Conservation (phyloP, 2,329 filamentous ascomycete genomes). For the Claviceps digitariae region DNA sequence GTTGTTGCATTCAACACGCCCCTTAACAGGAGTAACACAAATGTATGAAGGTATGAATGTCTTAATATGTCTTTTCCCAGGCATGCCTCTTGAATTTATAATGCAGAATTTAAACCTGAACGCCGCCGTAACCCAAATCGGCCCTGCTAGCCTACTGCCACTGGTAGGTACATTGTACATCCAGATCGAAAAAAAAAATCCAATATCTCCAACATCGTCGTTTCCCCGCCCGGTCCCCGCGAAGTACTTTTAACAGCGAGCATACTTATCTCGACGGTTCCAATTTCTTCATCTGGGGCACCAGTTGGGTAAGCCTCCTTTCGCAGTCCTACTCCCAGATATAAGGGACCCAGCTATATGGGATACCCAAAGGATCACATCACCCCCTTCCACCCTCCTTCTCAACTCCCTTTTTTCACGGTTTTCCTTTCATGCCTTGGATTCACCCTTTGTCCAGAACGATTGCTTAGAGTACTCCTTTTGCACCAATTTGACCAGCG, state of each 20-base stretch:
- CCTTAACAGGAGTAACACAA: not conserved
- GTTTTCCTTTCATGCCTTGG: constrained; percentile 12
- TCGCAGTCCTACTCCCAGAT: not conserved
- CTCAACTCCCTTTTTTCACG: not conserved
- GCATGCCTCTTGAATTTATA: constrained; percentile 3
- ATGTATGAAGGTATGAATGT: not conserved
- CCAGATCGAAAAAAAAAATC: constrained; percentile 16
- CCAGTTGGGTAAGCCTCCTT: not conserved
- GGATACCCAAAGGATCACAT: not conserved
- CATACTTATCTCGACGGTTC: not conserved
- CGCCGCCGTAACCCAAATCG: constrained; percentile 23
- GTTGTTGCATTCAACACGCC: not conserved
- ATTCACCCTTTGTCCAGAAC: constrained; percentile 31
- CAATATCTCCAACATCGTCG: not conserved
- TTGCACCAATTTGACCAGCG: constrained; percentile 51
- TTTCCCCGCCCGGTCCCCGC: too few species aligned
- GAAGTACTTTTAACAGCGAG: too few species aligned
- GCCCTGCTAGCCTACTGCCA: constrained; percentile 14
- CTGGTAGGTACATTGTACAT: constrained; percentile 21
- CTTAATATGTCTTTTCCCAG: not conserved
- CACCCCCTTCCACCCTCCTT: not conserved
- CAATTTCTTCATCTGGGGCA: not conserved
- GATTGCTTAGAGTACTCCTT: constrained; percentile 50
- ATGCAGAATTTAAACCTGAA: constrained; percentile 21
- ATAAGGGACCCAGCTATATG: too few species aligned